Evolutionary conservation across 331 rosid genomes (phyloP).

Genomic region (Rosa hybrid): DNA sequence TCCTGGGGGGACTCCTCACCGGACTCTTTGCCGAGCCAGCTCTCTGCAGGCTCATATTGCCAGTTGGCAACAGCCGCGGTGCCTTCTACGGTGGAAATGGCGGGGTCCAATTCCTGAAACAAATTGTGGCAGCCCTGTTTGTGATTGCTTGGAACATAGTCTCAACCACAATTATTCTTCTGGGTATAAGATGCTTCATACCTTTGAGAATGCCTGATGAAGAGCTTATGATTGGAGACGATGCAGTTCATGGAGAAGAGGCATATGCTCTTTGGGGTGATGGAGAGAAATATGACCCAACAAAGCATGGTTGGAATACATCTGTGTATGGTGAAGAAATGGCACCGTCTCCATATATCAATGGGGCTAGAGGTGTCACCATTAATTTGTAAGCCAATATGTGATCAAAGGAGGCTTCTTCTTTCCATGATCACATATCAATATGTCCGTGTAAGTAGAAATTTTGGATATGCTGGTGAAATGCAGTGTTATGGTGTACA

Average conservation of each 20-base stretch:
- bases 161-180: slow-evolving; percentile 75
- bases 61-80: slow-evolving; percentile 58
- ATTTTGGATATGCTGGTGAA: slow-evolving; percentile 20
- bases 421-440: neutral
- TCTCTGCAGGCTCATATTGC: slow-evolving; percentile 57
- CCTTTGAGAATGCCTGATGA: slow-evolving; percentile 90
- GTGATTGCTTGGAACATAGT: slow-evolving; percentile 85
- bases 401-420: neutral
- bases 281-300: slow-evolving; percentile 87
- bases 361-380: slow-evolving; percentile 92
- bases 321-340: slow-evolving; percentile 27
- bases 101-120: slow-evolving; percentile 69
- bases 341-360: slow-evolving; percentile 62
- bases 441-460: slow-evolving; percentile 25
- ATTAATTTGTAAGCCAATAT: slow-evolving; percentile 46
- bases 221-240: slow-evolving; percentile 77
- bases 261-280: slow-evolving; percentile 99
- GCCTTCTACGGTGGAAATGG: slow-evolving; percentile 87
- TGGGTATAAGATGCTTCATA: slow-evolving; percentile 57
- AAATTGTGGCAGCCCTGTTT: slow-evolving; percentile 68
- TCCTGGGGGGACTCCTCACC: slow-evolving; percentile 82
- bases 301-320: slow-evolving; percentile 57
- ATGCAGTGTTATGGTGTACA: neutral
- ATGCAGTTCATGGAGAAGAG: slow-evolving; percentile 94
- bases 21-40: slow-evolving; percentile 90